Base-by-base conservation (phyloP, 2,329 filamentous ascomycete genomes). In the Diaporthe citri region DNA sequence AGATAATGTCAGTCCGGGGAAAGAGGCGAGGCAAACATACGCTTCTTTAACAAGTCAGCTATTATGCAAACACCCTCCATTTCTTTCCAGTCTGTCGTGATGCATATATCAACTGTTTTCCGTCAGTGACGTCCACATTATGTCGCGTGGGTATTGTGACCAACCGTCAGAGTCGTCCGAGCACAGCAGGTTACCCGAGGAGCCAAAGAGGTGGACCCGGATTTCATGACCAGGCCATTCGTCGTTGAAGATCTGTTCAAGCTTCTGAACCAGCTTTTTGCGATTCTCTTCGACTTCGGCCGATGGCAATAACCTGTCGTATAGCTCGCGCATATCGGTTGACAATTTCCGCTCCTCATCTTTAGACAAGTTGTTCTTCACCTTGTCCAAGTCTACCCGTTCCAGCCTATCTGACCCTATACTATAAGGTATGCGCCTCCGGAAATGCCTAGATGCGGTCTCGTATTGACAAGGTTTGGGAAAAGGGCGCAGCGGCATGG, bases 141-240 rank as follows among this genome's bases (percentile, higher is more conserved):
- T 34, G 2, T 57, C 4, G 20, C 20, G 17, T 46, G 15, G 36
- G 25, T 17, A 25, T 25, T 39, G 43, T n/a, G 22, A 87, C 92
- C 80, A 87, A 98, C 95, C 95, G 86, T 99, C 97, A 71, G 97
- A 99, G 82, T 98, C 95, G 83, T 95, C 96, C 46, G 96, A 98
- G 84, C 95, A 98, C 74, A 99, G 87, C 83, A 97, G 87, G 84
- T 99, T 99, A 64, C 97, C 97, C 6, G 97, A 98, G 7, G 97
- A 98, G n/a, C 97, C 97, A 88, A 99, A 99, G 22, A 98, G 91
- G 82, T 97, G 93, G 48, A 98, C 97, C 78, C 91, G 92, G 81
- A 98, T 98, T 76, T 97, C 90, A 80, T 95, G 93, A 1, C 94
- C 95, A 1, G 97, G 97, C 95, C 96, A 99, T 82, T 97, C 92